Percentiles rank a stretch among this genome's conserved stretches.
Evolutionary conservation across 2,329 filamentous ascomycete species (phyloP).

Genomic region (Arthrobotrys musiformis): DNA sequence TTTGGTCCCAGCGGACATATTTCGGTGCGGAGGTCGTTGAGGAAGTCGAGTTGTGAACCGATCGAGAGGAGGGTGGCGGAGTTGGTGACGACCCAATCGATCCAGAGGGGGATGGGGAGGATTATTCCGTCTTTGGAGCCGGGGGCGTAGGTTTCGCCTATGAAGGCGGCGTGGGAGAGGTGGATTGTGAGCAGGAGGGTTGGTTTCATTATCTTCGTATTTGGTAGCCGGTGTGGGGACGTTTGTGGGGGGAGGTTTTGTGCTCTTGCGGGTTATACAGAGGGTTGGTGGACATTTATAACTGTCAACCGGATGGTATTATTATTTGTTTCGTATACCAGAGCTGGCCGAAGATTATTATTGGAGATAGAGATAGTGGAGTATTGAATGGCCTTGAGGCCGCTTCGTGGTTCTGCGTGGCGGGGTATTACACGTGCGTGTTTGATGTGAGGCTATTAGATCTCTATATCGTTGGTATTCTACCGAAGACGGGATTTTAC

Average conservation of each 20-base stretch:
- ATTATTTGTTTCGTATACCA: too few species aligned
- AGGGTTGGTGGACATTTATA: too few species aligned
- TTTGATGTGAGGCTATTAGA: slow-evolving; percentile 16
- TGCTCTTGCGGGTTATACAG: too few species aligned
- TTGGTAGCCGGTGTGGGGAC: too few species aligned
- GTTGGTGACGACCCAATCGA: not conserved
- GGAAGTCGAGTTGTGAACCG: not conserved
- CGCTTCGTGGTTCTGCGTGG: too few species aligned
- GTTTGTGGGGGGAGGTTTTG: too few species aligned
- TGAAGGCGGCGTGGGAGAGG: not conserved
- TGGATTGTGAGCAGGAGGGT: not conserved
- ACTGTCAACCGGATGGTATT: too few species aligned
- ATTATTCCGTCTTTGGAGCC: not conserved
- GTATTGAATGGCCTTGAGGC: too few species aligned
- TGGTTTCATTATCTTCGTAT: not conserved
- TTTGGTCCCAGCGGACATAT: not conserved
- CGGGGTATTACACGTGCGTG: too few species aligned
- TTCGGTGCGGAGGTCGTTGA: not conserved
- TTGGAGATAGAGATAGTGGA: too few species aligned
- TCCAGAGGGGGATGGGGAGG: not conserved
- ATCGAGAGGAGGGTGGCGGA: not conserved
- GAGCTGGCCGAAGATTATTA: too few species aligned
- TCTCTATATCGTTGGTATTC: slow-evolving; percentile 11
- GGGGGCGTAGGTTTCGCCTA: not conserved
- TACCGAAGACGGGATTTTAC: not conserved